Conservation (phyloP, 352 stramenopile species). For the Elongisporangium undulatum region DNA sequence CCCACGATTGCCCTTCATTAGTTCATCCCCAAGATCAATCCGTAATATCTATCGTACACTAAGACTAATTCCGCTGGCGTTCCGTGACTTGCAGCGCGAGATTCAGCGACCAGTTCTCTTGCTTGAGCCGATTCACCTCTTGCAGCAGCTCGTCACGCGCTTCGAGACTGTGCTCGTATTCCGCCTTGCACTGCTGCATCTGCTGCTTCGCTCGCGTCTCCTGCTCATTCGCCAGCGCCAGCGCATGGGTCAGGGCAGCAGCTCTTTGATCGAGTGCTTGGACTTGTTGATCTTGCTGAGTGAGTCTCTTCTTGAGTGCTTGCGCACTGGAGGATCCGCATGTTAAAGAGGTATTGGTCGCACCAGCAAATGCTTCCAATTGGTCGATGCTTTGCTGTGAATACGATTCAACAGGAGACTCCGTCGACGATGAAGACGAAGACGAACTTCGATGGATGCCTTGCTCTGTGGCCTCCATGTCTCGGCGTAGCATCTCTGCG, state of each 20-base stretch:
- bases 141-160: conserved; percentile 43
- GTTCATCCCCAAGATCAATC: not conserved
- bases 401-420: conserved; percentile 2
- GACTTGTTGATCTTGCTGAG: conserved; percentile 40
- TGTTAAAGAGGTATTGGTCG: conserved; percentile 9
- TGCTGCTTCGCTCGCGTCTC: conserved; percentile 65
- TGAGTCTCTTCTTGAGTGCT: conserved; percentile 21
- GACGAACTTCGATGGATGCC: conserved; percentile 6
- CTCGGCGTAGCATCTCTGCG: conserved; percentile 22
- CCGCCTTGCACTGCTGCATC: conserved; percentile 21
- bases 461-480: conserved; percentile 11
- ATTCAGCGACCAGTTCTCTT: conserved; percentile 67
- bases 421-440: conserved; percentile 10
- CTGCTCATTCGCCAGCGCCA: conserved; percentile 70
- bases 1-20: not conserved
- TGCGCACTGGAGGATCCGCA: not conserved
- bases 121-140: conserved; percentile 51
- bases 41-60: not conserved
- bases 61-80: not conserved
- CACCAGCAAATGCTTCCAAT: conserved; percentile 29
- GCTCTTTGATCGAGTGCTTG: conserved; percentile 25
- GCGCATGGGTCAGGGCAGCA: conserved; percentile 32
- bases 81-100: conserved; percentile 58
- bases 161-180: conserved; percentile 27
- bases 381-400: conserved; percentile 32